Evolutionary conservation across 2,329 filamentous ascomycete genomes (phyloP).

Genomic region (Zymoseptoria pseudotritici): DNA sequence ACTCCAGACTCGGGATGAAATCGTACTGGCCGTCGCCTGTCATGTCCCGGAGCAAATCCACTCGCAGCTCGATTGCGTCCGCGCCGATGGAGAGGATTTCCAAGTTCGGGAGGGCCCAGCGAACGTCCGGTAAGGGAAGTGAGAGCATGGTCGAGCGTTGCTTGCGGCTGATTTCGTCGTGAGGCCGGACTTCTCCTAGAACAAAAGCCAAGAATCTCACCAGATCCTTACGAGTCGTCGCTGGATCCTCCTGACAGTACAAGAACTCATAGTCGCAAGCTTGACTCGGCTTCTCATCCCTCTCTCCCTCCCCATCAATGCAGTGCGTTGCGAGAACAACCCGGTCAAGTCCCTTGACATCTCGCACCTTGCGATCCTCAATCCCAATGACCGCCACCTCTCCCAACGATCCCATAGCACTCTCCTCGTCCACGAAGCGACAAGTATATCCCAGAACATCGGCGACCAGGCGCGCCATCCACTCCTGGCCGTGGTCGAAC

Average conservation of each 20-base stretch:
- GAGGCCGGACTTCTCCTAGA: slow-evolving; percentile 69
- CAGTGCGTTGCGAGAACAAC: slow-evolving; percentile 71
- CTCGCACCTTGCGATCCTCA: slow-evolving; percentile 48
- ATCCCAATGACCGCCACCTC: slow-evolving; percentile 62
- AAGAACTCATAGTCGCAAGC: slow-evolving; percentile 80
- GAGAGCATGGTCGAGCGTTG: slow-evolving; percentile 77
- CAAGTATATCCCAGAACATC: slow-evolving; percentile 71
- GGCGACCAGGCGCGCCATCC: slow-evolving; percentile 66
- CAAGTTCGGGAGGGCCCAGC: slow-evolving; percentile 72
- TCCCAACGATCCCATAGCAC: slow-evolving; percentile 48
- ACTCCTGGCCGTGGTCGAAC: slow-evolving; percentile 63
- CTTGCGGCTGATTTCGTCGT: slow-evolving; percentile 70
- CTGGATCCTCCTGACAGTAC: slow-evolving; percentile 52
- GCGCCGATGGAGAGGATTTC: slow-evolving; percentile 82
- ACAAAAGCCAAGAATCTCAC: slow-evolving; percentile 73
- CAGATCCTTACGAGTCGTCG: slow-evolving; percentile 60
- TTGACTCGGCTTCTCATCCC: slow-evolving; percentile 53
- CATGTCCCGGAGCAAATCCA: slow-evolving; percentile 72
- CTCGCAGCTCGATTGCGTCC: slow-evolving; percentile 76
- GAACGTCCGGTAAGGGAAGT: slow-evolving; percentile 80
- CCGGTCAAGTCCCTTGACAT: slow-evolving; percentile 51
- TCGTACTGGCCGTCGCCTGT: slow-evolving; percentile 54
- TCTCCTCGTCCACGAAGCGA: slow-evolving; percentile 46
- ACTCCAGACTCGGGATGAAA: slow-evolving; percentile 64
- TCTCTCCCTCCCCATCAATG: slow-evolving; percentile 56